Base-by-base conservation (phyloP, 2,329 filamentous ascomycete genomes). In the Thelonectria olida region DNA sequence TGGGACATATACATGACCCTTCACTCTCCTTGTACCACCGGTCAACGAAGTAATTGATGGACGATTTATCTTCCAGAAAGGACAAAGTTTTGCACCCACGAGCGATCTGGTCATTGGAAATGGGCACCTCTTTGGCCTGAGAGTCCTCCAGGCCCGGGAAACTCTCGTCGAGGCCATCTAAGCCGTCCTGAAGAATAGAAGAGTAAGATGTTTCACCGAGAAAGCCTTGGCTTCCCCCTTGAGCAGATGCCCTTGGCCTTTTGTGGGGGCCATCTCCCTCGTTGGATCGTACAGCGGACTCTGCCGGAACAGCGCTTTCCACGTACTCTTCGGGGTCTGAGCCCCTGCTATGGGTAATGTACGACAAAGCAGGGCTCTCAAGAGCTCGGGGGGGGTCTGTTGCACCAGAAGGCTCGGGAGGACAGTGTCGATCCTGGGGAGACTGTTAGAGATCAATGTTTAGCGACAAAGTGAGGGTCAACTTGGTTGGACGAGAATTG, bases 21-120 rank as follows among this genome's bases (percentile, higher is more conserved):
- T 51, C 54, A 10, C 54, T 51, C 20, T 57, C 36, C 27, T 15
- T 50, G 19, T 57, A 57, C 54, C 54, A 57, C n/a, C 15, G 17
- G 27, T 57, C 27, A 19, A 57, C 25, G 2, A 23, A 25, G 7
- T 25, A 17, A 12, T 51, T 25, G 17, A 51, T 36, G 17, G 36
- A 4, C 7, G 10, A 15, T 20, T 19, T 31, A 28, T 57, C 27
- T 27, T 36, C 22, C 2, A 57, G 27, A 13, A 57, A 45, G 3
- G 47, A 19, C 22, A 57, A 44, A 15, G 13, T 12, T 4, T 25
- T 34, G 19, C 45, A 57, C n/a, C 47, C 38, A 13, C 22, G 47
- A 8, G 20, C 13, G 10, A 51, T 27, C 6, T 38, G 9, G 15
- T 50, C 27, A 4, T 23, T 25, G 10, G 54, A 19, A 25, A 38